Evolutionary conservation across 2,329 filamentous ascomycete species (phyloP), one percentile per base, ranked within the genome.

Genomic region (Coniosporium tulheliwenetii): DNA sequence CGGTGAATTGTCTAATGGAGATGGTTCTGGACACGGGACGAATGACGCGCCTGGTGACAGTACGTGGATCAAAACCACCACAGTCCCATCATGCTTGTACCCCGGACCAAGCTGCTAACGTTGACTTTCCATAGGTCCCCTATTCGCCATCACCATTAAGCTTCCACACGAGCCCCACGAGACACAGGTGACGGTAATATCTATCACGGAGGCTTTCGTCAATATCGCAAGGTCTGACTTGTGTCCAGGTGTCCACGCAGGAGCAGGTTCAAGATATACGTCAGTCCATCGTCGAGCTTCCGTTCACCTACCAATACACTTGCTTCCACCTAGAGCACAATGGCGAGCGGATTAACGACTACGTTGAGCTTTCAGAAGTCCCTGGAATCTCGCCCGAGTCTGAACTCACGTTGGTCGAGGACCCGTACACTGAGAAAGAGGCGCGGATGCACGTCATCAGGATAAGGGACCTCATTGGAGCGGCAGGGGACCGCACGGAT

Each of bases 371-470:
- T 46, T 86, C 85, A 41, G 89, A 98, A 57, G 82, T 98, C 41
- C 73, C 81, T 38, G 85, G 76, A 42, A 73, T 98, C 41, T 75
- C 76, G 40, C 64, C 80, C 30, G 79, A 86, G 46, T 82, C 87
- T 31, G 81, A 87, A 53, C 73, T 95, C 43, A 74, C 73, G 41
- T 66, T 98, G 51, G 77, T 95, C 41, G 82, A 95, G 63, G 91
- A 98, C 56, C 85, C 93, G 37, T 98, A 98, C 62, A 98, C 85
- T 36, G 91, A 98, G 67, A 96, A 94, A 67, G 91, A 98, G 65
- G 89, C 91, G 29, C 80, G 93, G 48, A 82, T 98, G 70, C 91
- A 98, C 63, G 68, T 96, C 48, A 77, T 98, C 40, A 75, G 91
- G 49, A 81, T 94, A 45, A 75, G 91, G 47, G 91, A 98, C 58